These are phyloP conservation scores for Nitzschia inconspicua DNA, from an alignment of 108 stramenopile genomes.

Conservation along the genomic window DNA sequence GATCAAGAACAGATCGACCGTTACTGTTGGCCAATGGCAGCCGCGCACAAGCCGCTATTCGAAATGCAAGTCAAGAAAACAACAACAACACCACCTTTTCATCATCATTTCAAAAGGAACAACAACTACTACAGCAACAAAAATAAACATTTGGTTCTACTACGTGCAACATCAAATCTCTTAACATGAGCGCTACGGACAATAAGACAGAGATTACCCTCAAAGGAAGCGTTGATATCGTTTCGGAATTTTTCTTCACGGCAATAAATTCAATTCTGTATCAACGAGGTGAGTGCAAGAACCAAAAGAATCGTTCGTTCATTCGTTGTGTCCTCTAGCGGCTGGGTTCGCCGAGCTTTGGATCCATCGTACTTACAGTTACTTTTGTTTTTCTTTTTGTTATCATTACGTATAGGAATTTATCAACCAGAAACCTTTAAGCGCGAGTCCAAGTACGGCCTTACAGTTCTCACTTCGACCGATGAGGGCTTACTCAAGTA, in stretches of 20 bases:
- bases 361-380: not conserved
- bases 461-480: constrained; percentile 94
- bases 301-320: not conserved
- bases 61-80: not conserved
- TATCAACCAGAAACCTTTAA: constrained; percentile 97
- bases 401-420: constrained; percentile 57
- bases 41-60: too few relatives aligned
- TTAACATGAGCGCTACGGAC: constrained; percentile 23
- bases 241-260: constrained; percentile 97
- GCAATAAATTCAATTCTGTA: constrained; percentile 99
- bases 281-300: constrained; percentile 72
- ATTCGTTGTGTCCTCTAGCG: not conserved
- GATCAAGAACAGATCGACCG: too few relatives aligned
- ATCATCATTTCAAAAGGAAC: not conserved
- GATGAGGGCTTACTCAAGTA: constrained; percentile 92
- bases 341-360: not conserved
- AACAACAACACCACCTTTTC: not conserved
- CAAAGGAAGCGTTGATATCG: constrained; percentile 94
- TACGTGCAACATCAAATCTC: not conserved
- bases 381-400: not conserved
- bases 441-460: constrained; percentile 91
- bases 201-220: constrained; percentile 88
- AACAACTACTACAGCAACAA: not conserved
- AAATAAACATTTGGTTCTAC: not conserved
- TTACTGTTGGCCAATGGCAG: too few relatives aligned